Conservation (phyloP, 2,329 filamentous ascomycete species). For the Lojkania enalia region DNA sequence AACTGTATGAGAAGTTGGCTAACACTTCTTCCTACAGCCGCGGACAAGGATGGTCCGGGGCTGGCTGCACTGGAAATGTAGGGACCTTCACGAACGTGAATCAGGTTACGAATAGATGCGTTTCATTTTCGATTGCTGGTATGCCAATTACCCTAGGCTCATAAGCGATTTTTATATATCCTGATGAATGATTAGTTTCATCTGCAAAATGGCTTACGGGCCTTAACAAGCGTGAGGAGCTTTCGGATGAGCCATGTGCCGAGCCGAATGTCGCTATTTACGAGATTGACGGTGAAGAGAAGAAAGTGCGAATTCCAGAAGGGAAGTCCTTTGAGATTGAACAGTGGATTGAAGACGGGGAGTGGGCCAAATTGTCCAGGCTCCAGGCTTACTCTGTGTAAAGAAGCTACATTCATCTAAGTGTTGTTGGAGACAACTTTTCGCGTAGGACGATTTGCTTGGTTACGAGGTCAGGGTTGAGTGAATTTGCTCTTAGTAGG, state of each 20-base stretch:
- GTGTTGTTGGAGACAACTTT: too few relatives aligned
- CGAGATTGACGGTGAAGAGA: not conserved
- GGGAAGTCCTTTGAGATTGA: not conserved
- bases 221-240: not conserved
- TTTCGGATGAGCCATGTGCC: not conserved
- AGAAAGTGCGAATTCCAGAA: not conserved
- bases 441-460: too few relatives aligned
- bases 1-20: not conserved
- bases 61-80: not conserved
- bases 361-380: not conserved
- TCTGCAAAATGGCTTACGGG: not conserved
- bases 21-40: not conserved
- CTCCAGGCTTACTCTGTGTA: too few relatives aligned
- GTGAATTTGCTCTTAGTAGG: too few relatives aligned
- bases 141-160: too few relatives aligned
- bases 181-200: too few relatives aligned
- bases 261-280: slow-evolving; percentile 2
- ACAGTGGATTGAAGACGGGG: not conserved
- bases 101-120: not conserved
- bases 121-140: too few relatives aligned
- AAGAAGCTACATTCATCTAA: too few relatives aligned
- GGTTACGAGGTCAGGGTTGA: too few relatives aligned
- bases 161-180: too few relatives aligned
- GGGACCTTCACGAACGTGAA: not conserved
- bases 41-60: not conserved